Evolutionary conservation across 1,139 yeast species (phyloP), one percentile per base, ranked within the genome.

Genomic region (Kodamaea sp.): DNA sequence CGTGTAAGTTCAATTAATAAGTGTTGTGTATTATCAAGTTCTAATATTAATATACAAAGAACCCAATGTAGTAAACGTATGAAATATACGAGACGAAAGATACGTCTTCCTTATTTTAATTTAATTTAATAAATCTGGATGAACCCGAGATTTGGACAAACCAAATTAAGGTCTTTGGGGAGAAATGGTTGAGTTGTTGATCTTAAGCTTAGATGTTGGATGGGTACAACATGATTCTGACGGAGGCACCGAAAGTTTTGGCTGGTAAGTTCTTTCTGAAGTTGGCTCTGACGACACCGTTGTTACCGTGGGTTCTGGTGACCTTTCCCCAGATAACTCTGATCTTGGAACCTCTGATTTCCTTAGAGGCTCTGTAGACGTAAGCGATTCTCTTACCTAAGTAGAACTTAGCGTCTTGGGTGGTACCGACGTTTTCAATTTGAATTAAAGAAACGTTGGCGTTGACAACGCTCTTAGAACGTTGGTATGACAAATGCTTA

Each of bases 241-340:
- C 97, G 57, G 96, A 85, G 70, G 98, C 97, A 79, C 98, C 98
- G 71, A 92, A 89, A 61, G 97, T 88, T 87, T 90, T 89, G 63
- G 98, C 90, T 74, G 98, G 98, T 70, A 92, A 85, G 90, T 92
- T 92, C 78, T 87, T 83, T 78, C 87, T 90, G 94, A 92, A 92
- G 78, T 82, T 87, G 67, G 98, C 98, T 79, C 98, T 92, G 61
- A 92, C 97, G 59, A 87, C 78, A 77, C 98, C 98, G 63, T 85
- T 78, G 92, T 83, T 87, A 74, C 98, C 98, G 85, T 92, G 98
- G 60, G 97, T 77, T 83, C 97, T 89, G 77, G 95, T 78, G 61
- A 92, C 81, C 76, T 85, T 85, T 74, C 98, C 98, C 98, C 98
- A 92, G 78, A 92, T 89, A 66, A 94, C 97, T 82, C 98, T 89